Evolutionary conservation across 1,284 basidiomycete genomes (phyloP).

Genomic region (Ceraceosorus guamensis): DNA sequence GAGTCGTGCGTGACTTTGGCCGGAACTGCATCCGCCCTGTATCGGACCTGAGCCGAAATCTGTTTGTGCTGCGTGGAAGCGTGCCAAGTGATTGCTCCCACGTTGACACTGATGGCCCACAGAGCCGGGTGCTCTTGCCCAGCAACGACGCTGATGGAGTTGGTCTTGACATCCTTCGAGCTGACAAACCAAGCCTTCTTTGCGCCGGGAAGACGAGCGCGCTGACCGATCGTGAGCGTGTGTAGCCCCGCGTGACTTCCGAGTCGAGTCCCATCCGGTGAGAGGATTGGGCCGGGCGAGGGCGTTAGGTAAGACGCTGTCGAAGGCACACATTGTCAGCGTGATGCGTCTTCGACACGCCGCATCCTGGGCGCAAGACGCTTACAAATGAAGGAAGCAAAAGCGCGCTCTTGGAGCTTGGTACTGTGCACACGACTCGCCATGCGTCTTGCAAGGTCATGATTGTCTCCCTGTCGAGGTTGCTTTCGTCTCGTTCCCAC

Average conservation of each 20-base stretch:
- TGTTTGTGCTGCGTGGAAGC: constrained; percentile 18
- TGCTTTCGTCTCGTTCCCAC: constrained; percentile 60
- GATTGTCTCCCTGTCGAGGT: constrained; percentile 39
- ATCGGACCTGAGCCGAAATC: constrained; percentile 66
- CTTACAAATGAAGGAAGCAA: constrained; percentile 51
- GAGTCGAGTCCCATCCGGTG: constrained; percentile 57
- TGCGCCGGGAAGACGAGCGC: constrained; percentile 63
- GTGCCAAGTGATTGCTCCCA: constrained; percentile 7
- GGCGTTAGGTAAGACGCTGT: constrained; percentile 59
- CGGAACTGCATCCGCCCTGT: constrained; percentile 60
- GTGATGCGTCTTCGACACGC: too few relatives aligned
- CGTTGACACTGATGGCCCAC: constrained; percentile 47
- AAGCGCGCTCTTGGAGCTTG: too few relatives aligned
- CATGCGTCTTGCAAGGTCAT: not conserved
- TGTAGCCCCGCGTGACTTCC: constrained; percentile 71
- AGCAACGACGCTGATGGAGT: constrained; percentile 68
- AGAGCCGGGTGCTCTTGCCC: constrained; percentile 65
- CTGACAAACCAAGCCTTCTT: constrained; percentile 66
- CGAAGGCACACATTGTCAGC: not conserved
- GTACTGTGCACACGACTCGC: too few relatives aligned
- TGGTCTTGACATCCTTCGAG: constrained; percentile 60
- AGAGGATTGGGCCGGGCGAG: constrained; percentile 63
- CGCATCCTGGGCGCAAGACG: constrained; percentile 64
- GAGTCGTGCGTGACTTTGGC: constrained; percentile 50
- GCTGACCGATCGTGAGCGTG: constrained; percentile 80